A percentile compares a stretch with the other conserved stretches of the same genome.
Evolutionary conservation across 805 yeast genomes (phyloP).

Genomic region (Starmera pachycereana): DNA sequence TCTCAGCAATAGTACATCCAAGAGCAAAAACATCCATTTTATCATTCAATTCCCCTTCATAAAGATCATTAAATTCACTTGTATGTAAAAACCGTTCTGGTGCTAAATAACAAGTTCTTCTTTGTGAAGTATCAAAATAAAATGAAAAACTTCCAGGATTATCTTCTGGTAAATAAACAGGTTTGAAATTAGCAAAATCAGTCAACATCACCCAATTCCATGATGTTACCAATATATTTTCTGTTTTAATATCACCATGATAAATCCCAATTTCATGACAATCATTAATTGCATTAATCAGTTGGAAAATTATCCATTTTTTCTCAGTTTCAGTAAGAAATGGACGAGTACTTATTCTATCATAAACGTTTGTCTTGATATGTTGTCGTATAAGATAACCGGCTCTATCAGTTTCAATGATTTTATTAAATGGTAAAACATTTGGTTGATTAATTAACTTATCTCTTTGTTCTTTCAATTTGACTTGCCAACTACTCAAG

Average conservation of each 20-base stretch:
- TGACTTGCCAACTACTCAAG: conserved; percentile 12
- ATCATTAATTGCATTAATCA: conserved; percentile 49
- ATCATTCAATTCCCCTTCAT: conserved; percentile 1
- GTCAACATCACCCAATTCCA: conserved; percentile 81
- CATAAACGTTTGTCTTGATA: conserved; percentile 73
- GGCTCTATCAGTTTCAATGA: conserved; percentile 85
- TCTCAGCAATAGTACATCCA: conserved; percentile 87
- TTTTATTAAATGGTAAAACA: conserved; percentile 58
- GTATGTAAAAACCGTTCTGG: conserved; percentile 69
- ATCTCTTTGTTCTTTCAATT: conserved; percentile 23
- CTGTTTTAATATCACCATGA: conserved; percentile 92
- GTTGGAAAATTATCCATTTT: conserved; percentile 75
- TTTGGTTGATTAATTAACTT: conserved; percentile 43
- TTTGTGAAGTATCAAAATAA: conserved; percentile 81
- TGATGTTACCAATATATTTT: conserved; percentile 75
- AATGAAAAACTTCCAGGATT: conserved; percentile 89
- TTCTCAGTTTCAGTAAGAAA: conserved; percentile 75
- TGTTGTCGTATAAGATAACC: conserved; percentile 83
- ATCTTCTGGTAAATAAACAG: conserved; percentile 78
- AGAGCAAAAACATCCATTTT: conserved; percentile 76
- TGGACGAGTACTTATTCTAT: conserved; percentile 79
- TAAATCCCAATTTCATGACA: conserved; percentile 52
- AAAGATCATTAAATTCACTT: conserved; percentile 7
- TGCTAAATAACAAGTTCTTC: conserved; percentile 84
- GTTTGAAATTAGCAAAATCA: conserved; percentile 83